Evolutionary conservation across 331 rosid genomes (phyloP).

Genomic region (Malus hybrid): DNA sequence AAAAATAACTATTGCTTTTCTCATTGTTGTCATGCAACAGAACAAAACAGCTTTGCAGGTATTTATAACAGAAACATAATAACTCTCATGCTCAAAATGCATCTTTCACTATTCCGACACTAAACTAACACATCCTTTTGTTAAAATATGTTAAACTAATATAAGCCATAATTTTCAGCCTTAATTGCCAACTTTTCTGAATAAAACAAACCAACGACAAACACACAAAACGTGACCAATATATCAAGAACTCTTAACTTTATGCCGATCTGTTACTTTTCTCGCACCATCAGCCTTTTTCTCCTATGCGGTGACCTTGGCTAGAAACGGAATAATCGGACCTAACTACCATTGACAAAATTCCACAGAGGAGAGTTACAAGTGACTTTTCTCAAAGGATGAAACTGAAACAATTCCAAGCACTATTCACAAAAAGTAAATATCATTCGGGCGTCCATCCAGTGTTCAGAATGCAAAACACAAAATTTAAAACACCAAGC

Average conservation of each 20-base stretch:
- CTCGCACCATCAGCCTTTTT: not conserved
- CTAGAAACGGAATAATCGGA: not conserved
- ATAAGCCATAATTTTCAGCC: not conserved
- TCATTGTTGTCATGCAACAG: too few species aligned
- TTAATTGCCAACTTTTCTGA: not conserved
- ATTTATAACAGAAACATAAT: not conserved
- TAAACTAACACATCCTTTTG: not conserved
- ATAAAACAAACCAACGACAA: not conserved
- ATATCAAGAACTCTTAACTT: not conserved
- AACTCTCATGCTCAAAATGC: not conserved
- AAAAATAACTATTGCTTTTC: too few species aligned
- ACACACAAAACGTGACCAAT: not conserved
- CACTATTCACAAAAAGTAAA: not conserved
- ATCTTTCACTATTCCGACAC: not conserved
- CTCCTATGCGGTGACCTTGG: not conserved
- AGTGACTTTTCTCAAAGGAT: not conserved
- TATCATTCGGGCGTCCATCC: not conserved
- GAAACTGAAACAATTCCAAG: not conserved
- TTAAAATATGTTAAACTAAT: not conserved
- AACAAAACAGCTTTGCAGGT: not conserved
- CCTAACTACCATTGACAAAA: not conserved
- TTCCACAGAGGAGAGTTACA: not conserved
- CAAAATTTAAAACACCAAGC: not conserved
- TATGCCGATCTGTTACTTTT: not conserved
- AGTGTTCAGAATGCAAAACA: not conserved